phyloP scores from a whole-genome alignment of 495 filamentous ascomycete genomes.

The Penicillium steckii region DNA sequence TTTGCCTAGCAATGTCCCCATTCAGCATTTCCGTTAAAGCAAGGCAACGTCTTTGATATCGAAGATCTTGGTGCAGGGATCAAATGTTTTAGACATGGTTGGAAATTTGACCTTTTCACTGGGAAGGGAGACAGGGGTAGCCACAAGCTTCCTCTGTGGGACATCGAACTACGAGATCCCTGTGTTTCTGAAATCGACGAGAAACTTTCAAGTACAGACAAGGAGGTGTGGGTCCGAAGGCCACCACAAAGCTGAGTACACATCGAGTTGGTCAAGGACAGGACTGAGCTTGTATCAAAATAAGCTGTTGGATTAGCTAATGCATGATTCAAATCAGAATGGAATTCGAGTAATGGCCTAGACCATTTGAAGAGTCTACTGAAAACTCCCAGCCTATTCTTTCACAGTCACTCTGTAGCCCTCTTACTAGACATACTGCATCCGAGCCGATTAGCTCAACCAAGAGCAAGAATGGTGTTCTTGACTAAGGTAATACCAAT shows the following conservation, averaged over 20 bases:
- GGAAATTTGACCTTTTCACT: conserved; percentile 51
- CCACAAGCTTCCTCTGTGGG: conserved; percentile 48
- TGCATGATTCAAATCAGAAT: no score
- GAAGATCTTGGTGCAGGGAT: conserved; percentile 53
- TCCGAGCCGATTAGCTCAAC: no score
- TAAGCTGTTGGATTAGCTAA: background rate
- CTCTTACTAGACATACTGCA: no score
- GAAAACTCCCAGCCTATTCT: no score
- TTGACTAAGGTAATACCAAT: no score
- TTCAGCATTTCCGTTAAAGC: conserved; percentile 46
- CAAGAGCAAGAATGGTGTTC: no score
- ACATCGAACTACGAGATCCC: conserved; percentile 41
- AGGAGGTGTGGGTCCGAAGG: conserved; percentile 45
- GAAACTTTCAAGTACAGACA: conserved; percentile 16
- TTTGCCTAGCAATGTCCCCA: conserved; percentile 47
- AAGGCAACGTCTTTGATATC: conserved; percentile 49
- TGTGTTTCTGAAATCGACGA: background rate
- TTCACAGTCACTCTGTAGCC: no score
- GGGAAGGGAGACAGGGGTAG: conserved; percentile 42
- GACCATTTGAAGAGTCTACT: no score
- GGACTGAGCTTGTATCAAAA: background rate
- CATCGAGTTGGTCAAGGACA: no score
- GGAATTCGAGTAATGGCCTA: no score
- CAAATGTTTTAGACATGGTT: conserved; percentile 51
- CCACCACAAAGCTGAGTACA: background rate